Evolutionary conservation across 2,329 filamentous ascomycete genomes (phyloP), one percentile per base, ranked within the genome.

Genomic region (Colletotrichum nymphaeae): DNA sequence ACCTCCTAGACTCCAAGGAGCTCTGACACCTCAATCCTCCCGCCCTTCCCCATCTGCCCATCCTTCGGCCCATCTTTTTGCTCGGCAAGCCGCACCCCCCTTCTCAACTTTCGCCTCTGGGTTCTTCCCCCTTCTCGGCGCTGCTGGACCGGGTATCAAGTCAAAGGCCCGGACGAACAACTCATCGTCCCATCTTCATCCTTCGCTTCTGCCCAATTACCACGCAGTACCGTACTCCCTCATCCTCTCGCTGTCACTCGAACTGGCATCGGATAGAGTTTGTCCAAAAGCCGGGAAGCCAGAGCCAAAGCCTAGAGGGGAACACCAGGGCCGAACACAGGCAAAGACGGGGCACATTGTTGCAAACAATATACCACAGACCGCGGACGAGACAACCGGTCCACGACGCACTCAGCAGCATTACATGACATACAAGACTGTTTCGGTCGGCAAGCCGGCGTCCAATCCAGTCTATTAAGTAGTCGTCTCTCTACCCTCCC

Each of bases 1-100:
- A 68, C 52, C 24, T 42, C 37, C 37, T 42, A 42, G 37, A 37
- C 46, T 59, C 70, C 16, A 26, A 16, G 69, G 69, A 56, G 66
- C 59, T 70, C 59, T 70, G 67, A 73, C 60, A 67, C 72, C n/a
- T 68, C 68, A 66, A 66, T 63, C 68, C 7, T 74, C 42, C 37
- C 68, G 58, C 68, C 35, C 57, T 67, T 72, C 68, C 68, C 68
- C 53, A 67, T 73, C 55, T 53, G 30, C 59, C 53, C 59, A 46
- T 69, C 66, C 69, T 64, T 60, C 52, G 58, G 28, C 26, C 57
- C 69, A 72, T 69, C 55, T 67, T 56, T 49, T 72, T 26, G 57
- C 37, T 72, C 35, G 62, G 8, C 35, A 37, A 24, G 30, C 37
- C 30, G 37, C 55, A n/a, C 46, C n/a, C 37, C 28, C 30, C 28